These are phyloP conservation scores for Suillus plorans DNA, from an alignment of 768 basidiomycete genomes.

Conservation along the genomic window DNA sequence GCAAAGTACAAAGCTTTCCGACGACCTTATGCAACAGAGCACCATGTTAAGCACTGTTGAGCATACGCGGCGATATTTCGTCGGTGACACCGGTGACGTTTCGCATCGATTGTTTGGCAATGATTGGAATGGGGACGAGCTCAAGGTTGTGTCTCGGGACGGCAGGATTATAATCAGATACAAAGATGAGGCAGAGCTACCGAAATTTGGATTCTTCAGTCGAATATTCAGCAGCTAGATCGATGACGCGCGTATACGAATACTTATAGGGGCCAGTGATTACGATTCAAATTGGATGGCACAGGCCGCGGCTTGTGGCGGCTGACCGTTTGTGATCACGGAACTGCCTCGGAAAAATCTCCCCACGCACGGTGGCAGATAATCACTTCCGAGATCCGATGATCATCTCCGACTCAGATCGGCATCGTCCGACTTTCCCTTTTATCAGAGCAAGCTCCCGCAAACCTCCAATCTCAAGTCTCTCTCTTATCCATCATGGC, in stretches of 20 bases:
- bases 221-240: slow-evolving; percentile 13
- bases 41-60: slow-evolving; percentile 35
- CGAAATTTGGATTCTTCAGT: slow-evolving; percentile 13
- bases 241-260: not conserved
- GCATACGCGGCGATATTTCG: slow-evolving; percentile 35
- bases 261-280: not conserved
- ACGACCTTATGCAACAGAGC: slow-evolving; percentile 27
- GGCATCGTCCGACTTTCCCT: slow-evolving; percentile 16
- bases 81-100: slow-evolving; percentile 48
- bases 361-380: not conserved
- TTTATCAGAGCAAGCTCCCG: slow-evolving; percentile 11
- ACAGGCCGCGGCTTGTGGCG: not conserved
- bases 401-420: slow-evolving; percentile 18
- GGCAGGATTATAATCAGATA: slow-evolving; percentile 39
- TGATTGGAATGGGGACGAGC: slow-evolving; percentile 41
- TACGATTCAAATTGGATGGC: not conserved
- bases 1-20: slow-evolving; percentile 32
- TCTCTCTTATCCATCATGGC: slow-evolving; percentile 16
- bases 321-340: not conserved
- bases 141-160: slow-evolving; percentile 35
- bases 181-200: slow-evolving; percentile 31
- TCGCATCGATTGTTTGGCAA: slow-evolving; percentile 25
- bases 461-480: not conserved
- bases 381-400: slow-evolving; percentile 15
- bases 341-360: not conserved